Base-by-base conservation (phyloP, 345 rosid species). In the Populus alba region DNA sequence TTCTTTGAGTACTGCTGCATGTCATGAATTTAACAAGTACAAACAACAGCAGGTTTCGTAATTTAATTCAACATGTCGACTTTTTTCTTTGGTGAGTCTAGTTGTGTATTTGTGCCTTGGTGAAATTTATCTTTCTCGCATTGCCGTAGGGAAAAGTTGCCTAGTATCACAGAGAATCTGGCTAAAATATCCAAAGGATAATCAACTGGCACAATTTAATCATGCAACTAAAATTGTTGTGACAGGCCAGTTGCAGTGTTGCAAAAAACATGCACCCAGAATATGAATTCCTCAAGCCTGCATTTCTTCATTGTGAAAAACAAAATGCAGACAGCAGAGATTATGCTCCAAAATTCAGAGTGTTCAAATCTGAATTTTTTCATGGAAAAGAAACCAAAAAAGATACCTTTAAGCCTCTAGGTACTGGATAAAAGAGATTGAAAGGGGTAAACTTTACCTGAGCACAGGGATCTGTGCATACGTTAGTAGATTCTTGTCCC, bases 361-460 rank as follows among this genome's bases (percentile, higher is more conserved):
- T 33, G 9, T 47, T 18, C 61, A 70, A 16, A 35, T 66, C 7
- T 33, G 22, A 18, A 71, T 23, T 38, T 69, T n/a, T 61, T 57
- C 59, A 38, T 70, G 27, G 29, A 17, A 13, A 31, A 17, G 27
- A 15, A 37, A 22, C 8, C 5, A 5, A 35, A 20, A 62, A 18
- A 5, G 8, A 69, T 7, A 11, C 3, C 39, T 51, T 47, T 70
- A 11, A n/a, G 16, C 12, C 43, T 20, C 6, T 17, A 38, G 39
- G 16, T 3, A 29, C 20, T 1, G 57, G 41, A 67, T 13, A 33
- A 39, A 39, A 43, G 13, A n/a, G 35, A 47, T n/a, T 15, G 25
- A 7, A 75, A 20, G 49, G 45, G 27, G 61, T 1, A 43, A 13
- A 47, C 25, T 70, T 81, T 87, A 94, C 99, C 95, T 88, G 85